A percentile compares a stretch with the other conserved stretches of the same genome.
phyloP scores from a whole-genome alignment of 192 early-diverging fungal species.

The Lunasporangiospora selenospora region DNA sequence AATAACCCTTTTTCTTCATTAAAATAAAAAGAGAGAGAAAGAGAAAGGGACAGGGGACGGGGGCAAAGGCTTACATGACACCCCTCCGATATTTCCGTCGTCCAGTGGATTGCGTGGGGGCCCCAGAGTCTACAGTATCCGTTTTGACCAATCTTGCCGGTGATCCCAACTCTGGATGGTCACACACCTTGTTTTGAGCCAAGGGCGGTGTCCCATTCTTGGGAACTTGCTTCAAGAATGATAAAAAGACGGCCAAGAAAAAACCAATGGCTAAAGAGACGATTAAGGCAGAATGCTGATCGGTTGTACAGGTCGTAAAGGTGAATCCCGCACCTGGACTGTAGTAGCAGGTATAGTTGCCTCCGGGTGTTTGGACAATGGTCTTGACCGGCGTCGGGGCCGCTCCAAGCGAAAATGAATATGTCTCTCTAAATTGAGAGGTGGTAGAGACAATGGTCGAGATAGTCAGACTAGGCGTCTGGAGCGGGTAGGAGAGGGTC shows the following conservation, averaged over 20 bases:
- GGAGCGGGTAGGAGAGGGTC: too few relatives aligned
- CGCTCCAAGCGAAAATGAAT: slow-evolving; percentile 37
- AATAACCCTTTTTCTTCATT: background rate
- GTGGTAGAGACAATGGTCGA: background rate
- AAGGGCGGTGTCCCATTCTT: slow-evolving; percentile 16
- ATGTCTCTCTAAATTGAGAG: slow-evolving; percentile 30
- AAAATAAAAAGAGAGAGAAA: background rate
- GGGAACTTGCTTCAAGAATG: slow-evolving; percentile 42
- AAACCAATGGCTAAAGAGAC: slow-evolving; percentile 34
- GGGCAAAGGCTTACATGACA: slow-evolving; percentile 26
- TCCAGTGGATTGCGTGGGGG: too few relatives aligned
- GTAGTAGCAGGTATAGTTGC: slow-evolving; percentile 31
- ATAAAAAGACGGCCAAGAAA: slow-evolving; percentile 36
- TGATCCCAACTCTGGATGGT: too few relatives aligned
- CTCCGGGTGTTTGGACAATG: slow-evolving; percentile 12
- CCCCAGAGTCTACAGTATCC: too few relatives aligned
- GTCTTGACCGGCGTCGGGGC: slow-evolving; percentile 24
- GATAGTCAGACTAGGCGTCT: background rate
- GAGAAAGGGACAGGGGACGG: background rate
- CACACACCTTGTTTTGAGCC: too few relatives aligned
- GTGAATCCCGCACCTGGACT: slow-evolving; percentile 13
- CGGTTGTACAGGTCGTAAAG: slow-evolving; percentile 18
- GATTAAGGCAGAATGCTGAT: slow-evolving; percentile 21
- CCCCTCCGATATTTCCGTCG: slow-evolving; percentile 15
- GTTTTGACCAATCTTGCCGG: too few relatives aligned